Evolutionary conservation across 257 asterid species (phyloP), one percentile per base, ranked within the genome.

Genomic region (Nyctanthes arbortristis): DNA sequence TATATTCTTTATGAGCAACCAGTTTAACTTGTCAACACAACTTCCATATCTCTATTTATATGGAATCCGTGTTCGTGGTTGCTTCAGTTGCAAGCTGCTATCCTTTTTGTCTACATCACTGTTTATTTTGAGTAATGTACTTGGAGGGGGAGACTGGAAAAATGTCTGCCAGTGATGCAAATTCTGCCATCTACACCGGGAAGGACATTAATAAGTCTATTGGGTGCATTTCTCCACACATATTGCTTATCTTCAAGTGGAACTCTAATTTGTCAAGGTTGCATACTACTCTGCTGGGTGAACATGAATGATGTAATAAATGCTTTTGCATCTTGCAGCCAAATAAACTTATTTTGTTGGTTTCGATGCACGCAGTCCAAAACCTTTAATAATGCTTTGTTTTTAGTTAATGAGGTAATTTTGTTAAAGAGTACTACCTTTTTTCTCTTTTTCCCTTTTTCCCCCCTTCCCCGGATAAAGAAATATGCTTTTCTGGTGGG

Each of bases 161-260:
- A 87, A 92, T 92, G 98, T 82, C 90, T 7, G 98, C 98, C 61
- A 86, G 97, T 92, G 85, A n/a, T n/a, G n/a, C n/a, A n/a, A n/a
- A n/a, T n/a, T n/a, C n/a, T 68, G 98, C 90, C 63, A 92, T 97
- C 2, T 97, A 92, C 77, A 78, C 92, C 31, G 91, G 85, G 4
- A 88, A 90, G 76, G 93, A 92, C 73, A 92, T 92, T 28, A 90
- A 90, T 73, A 85, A 29, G 12, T 59, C 40, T 16, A 32, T 39
- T 49, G 47, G 11, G 25, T 1, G 31, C 34, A 61, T 61, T 39
- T 67, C n/a, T 43, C 39, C 14, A 25, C n/a, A 16, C 13, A 27
- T 37, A 4, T 30, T 28, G 20, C 32, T 20, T 33, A 37, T 35
- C 27, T 28, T 25, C 13, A 14, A 5, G 34, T 12, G 63, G 59